Evolutionary conservation across 164 flowering plant genomes (phyloP).

Genomic region (Vitis labrusca): DNA sequence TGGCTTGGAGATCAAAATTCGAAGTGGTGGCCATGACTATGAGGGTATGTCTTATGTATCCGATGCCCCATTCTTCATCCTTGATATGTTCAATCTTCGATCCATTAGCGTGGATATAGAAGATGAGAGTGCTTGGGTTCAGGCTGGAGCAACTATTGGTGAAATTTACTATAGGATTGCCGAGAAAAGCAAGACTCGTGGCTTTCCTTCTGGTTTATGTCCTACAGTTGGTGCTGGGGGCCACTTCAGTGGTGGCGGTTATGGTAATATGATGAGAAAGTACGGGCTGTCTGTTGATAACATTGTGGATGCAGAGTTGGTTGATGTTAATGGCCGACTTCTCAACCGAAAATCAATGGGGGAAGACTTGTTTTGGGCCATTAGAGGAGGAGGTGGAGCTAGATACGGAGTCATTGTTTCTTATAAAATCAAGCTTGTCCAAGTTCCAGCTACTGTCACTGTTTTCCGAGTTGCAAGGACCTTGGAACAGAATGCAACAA

Average conservation of each 20-base stretch:
- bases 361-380: slow-evolving; percentile 46
- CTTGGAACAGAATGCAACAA: slow-evolving; percentile 24
- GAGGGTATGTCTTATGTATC: slow-evolving; percentile 40
- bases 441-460: slow-evolving; percentile 29
- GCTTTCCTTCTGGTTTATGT: slow-evolving; percentile 27
- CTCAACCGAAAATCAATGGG: slow-evolving; percentile 39
- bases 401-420: slow-evolving; percentile 37
- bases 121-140: slow-evolving; percentile 23
- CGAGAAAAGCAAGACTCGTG: slow-evolving; percentile 19
- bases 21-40: slow-evolving; percentile 36
- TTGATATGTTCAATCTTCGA: slow-evolving; percentile 36
- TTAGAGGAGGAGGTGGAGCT: slow-evolving; percentile 41
- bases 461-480: slow-evolving; percentile 26
- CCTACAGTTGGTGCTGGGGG: slow-evolving; percentile 30
- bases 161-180: slow-evolving; percentile 26
- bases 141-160: slow-evolving; percentile 27
- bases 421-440: slow-evolving; percentile 31
- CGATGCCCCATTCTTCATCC: slow-evolving; percentile 27
- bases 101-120: slow-evolving; percentile 10
- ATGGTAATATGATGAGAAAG: slow-evolving; percentile 27
- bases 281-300: slow-evolving; percentile 24
- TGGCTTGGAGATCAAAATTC: slow-evolving; percentile 26
- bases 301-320: slow-evolving; percentile 16
- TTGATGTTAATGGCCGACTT: slow-evolving; percentile 25
- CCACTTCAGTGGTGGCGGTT: slow-evolving; percentile 31